Evolutionary conservation across 176 grass and related monocot genomes (phyloP).

Genomic region (Triticum timopheevii): DNA sequence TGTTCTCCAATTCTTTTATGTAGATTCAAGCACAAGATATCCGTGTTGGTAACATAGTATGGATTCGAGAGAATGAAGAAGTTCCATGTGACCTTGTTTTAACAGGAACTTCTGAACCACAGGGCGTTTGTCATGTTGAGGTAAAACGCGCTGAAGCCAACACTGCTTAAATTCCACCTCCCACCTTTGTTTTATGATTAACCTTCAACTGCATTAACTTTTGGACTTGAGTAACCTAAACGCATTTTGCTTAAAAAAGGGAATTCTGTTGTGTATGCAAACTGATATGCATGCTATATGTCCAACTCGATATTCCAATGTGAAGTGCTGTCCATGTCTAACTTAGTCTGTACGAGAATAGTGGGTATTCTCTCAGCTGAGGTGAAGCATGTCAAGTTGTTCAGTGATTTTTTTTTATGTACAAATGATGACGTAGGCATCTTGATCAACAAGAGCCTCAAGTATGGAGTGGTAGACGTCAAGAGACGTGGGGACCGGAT

Average conservation of each 20-base stretch:
- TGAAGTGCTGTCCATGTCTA: slow-evolving; percentile 7
- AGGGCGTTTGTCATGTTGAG: slow-evolving; percentile 91
- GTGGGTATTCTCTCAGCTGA: not conserved
- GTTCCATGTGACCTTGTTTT: slow-evolving; percentile 96
- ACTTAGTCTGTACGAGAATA: not conserved
- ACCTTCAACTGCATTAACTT: slow-evolving; percentile 3
- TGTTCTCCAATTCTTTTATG: slow-evolving; percentile 24
- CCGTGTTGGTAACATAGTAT: slow-evolving; percentile 91
- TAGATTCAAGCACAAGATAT: slow-evolving; percentile 98
- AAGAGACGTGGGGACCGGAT: too few relatives aligned
- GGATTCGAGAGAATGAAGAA: slow-evolving; percentile 98
- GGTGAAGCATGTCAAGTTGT: not conserved
- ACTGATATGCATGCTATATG: not conserved
- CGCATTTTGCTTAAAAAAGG: not conserved
- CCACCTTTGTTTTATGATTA: not conserved
- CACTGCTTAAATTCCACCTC: not conserved
- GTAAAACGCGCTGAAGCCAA: slow-evolving; percentile 36
- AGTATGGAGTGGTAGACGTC: too few relatives aligned
- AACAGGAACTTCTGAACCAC: slow-evolving; percentile 90
- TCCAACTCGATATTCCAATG: not conserved
- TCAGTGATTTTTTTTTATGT: not conserved
- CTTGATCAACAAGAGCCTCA: too few relatives aligned
- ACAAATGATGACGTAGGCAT: not conserved
- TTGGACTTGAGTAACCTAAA: not conserved
- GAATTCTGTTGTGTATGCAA: not conserved